Conservation (phyloP, 106 monocot species). For the Phalaenopsis equestris region DNA sequence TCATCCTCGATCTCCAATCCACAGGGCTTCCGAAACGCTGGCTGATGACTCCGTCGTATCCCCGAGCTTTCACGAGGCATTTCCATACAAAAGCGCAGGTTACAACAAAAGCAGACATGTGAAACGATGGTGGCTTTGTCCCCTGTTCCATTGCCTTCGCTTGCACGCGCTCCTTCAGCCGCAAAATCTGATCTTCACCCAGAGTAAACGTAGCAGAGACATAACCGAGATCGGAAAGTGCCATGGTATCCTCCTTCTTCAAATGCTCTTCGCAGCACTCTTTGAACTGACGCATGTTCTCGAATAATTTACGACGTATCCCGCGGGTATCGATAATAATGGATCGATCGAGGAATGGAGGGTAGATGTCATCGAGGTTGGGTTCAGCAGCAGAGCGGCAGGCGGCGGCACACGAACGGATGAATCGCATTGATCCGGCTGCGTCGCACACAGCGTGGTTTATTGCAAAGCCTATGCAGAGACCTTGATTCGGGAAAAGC, state of each 20-base stretch:
- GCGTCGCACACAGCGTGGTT: slow-evolving; percentile 16
- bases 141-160: neutral
- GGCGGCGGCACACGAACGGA: slow-evolving; percentile 17
- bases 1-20: slow-evolving; percentile 17
- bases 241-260: neutral
- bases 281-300: neutral
- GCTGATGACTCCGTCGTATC: neutral
- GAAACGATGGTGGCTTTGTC: neutral
- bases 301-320: neutral
- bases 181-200: neutral
- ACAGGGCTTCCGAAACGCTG: neutral
- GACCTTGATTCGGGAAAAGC: slow-evolving; percentile 17
- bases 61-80: slow-evolving; percentile 2
- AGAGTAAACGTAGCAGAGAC: slow-evolving; percentile 13
- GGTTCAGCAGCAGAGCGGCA: neutral
- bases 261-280: too few relatives aligned
- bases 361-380: neutral
- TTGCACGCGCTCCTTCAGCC: slow-evolving; percentile 3
- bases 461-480: slow-evolving; percentile 10
- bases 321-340: slow-evolving; percentile 13
- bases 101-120: slow-evolving; percentile 22
- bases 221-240: neutral
- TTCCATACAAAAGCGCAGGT: slow-evolving; percentile 19
- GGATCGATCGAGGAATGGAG: slow-evolving; percentile 20
- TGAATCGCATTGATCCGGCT: slow-evolving; percentile 15